These are phyloP conservation scores for Ophiorrhiza pumila DNA, from an alignment of 257 asterid genomes.

Conservation along the genomic window DNA sequence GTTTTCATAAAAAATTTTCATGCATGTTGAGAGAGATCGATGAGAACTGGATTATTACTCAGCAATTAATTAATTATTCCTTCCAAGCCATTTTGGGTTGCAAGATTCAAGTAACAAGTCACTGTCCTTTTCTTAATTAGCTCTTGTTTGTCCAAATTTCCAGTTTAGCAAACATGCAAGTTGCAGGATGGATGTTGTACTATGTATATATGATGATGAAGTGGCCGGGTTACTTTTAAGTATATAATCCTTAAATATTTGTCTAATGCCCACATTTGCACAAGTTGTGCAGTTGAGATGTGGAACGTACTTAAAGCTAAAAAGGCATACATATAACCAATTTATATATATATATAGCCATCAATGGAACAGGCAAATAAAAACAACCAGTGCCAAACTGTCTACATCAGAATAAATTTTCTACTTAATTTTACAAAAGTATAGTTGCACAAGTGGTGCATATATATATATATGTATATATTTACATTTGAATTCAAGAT, in stretches of 20 bases:
- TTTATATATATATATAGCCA: too few relatives aligned
- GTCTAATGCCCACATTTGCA: neutral
- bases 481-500: conserved; percentile 16
- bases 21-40: too few relatives aligned
- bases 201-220: too few relatives aligned
- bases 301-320: neutral
- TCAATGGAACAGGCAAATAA: neutral
- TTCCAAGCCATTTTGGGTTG: neutral
- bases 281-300: neutral
- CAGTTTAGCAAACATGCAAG: conserved; percentile 2
- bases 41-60: too few relatives aligned
- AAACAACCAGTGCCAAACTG: conserved; percentile 15
- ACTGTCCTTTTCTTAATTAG: neutral
- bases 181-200: conserved; percentile 7
- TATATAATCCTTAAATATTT: neutral
- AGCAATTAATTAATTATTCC: too few relatives aligned
- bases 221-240: neutral
- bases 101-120: conserved; percentile 4
- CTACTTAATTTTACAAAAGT: conserved; percentile 16
- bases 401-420: conserved; percentile 13
- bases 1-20: too few relatives aligned
- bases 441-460: conserved; percentile 24
- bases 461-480: too few relatives aligned
- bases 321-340: too few relatives aligned
- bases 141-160: conserved; percentile 2